Conservation (phyloP, 331 rosid genomes). For the Stylosanthes scabra region DNA sequence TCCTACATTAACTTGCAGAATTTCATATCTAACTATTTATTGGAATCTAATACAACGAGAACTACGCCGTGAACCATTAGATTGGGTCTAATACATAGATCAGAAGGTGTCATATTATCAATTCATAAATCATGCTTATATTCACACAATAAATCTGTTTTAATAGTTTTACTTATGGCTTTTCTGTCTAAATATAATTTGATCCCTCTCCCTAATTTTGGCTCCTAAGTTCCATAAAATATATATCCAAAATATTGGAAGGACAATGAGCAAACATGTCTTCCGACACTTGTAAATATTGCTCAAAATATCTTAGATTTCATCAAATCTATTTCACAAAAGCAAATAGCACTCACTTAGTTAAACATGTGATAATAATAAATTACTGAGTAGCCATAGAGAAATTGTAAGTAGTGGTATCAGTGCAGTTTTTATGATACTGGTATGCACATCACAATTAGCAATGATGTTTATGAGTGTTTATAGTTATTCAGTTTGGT, state of each 20-base stretch:
- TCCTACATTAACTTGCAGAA: neutral
- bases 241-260: neutral
- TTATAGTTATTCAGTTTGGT: constrained; percentile 25
- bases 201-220: too few species aligned
- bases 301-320: constrained; percentile 1
- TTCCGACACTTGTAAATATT: neutral
- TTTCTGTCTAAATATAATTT: too few species aligned
- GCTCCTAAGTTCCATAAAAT: constrained; percentile 11
- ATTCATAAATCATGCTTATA: too few species aligned
- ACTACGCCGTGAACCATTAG: too few species aligned
- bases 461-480: constrained; percentile 19
- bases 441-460: constrained; percentile 15
- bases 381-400: neutral
- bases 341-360: neutral
- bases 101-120: too few species aligned
- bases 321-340: constrained; percentile 1
- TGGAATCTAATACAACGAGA: neutral
- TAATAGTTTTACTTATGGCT: too few species aligned
- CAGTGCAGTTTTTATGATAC: constrained; percentile 30
- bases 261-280: neutral
- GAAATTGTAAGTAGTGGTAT: constrained; percentile 21
- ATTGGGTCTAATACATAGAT: too few species aligned
- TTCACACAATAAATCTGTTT: too few species aligned
- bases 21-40: constrained; percentile 22
- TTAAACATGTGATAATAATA: constrained; percentile 22